Evolutionary conservation across 169 alveolate species (phyloP).

Genomic region (Miamiensis avidus): DNA sequence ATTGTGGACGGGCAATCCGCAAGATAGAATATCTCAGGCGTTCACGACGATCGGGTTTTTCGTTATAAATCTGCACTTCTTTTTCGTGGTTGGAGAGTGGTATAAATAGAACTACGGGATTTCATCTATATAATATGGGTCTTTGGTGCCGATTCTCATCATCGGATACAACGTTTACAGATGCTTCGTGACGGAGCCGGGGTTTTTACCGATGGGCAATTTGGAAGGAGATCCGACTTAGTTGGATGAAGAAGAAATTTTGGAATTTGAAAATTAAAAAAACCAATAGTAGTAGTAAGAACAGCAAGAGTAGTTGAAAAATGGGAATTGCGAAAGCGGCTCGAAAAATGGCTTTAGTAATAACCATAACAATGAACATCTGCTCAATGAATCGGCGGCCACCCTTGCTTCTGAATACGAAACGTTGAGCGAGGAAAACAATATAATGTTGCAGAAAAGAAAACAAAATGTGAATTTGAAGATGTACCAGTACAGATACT

Average conservation of each 20-base stretch:
- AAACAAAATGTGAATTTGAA: not conserved
- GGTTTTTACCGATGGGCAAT: conserved; percentile 14
- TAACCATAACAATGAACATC: too few species aligned
- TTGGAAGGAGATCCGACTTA: conserved; percentile 6
- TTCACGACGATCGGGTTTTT: not conserved
- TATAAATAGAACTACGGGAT: too few species aligned
- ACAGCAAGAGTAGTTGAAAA: too few species aligned
- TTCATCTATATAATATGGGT: not conserved
- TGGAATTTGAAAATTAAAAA: not conserved
- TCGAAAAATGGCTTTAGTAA: too few species aligned
- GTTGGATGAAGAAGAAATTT: conserved; percentile 1
- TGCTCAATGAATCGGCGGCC: too few species aligned
- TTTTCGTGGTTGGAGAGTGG: not conserved
- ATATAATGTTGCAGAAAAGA: not conserved
- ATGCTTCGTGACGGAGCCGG: conserved; percentile 21
- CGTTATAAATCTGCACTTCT: not conserved
- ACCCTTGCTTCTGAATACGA: not conserved
- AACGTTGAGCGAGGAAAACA: not conserved
- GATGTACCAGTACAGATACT: conserved; percentile 43
- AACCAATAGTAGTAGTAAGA: not conserved
- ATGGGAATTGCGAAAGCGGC: not conserved
- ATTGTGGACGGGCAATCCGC: not conserved
- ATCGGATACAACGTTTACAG: not conserved
- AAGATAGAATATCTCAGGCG: not conserved
- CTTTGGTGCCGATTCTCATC: not conserved